A percentile compares a stretch with the other conserved stretches of the same genome.
Conservation (phyloP, 371 early-diverging fungal genomes). For the Mucor irregularis region DNA sequence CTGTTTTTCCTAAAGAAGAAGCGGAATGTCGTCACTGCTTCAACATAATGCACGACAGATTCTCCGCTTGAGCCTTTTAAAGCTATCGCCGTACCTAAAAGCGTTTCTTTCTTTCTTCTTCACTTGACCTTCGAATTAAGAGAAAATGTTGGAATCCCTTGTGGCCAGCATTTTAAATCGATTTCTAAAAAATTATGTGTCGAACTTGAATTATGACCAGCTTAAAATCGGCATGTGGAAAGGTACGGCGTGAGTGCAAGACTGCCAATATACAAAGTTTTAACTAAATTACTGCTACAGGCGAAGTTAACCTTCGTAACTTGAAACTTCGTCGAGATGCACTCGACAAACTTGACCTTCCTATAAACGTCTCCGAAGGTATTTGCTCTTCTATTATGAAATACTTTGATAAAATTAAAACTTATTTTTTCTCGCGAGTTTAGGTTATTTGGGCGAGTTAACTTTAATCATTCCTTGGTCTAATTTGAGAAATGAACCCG, state of each 20-base stretch:
- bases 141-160: conserved; percentile 75
- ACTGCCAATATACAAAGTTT: background rate
- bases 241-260: conserved; percentile 57
- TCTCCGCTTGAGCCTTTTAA: no score
- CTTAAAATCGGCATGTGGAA: conserved; percentile 87
- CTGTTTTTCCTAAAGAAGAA: no score
- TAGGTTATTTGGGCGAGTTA: conserved; percentile 81
- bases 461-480: conserved; percentile 86
- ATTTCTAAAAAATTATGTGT: conserved; percentile 85
- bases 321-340: conserved; percentile 76
- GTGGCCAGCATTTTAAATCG: conserved; percentile 77
- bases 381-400: no score
- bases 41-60: no score
- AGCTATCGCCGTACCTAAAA: no score
- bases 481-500: conserved; percentile 84
- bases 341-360: conserved; percentile 81
- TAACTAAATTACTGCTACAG: conserved; percentile 33
- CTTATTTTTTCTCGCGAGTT: no score
- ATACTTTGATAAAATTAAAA: no score
- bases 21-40: no score
- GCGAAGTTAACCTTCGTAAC: conserved; percentile 82
- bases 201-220: conserved; percentile 85
- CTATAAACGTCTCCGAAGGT: conserved; percentile 85
- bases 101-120: background rate
- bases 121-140: background rate